Evolutionary conservation across 163 green algal genomes (phyloP), one percentile per base, ranked within the genome.

Genomic region (Volvox carteri): DNA sequence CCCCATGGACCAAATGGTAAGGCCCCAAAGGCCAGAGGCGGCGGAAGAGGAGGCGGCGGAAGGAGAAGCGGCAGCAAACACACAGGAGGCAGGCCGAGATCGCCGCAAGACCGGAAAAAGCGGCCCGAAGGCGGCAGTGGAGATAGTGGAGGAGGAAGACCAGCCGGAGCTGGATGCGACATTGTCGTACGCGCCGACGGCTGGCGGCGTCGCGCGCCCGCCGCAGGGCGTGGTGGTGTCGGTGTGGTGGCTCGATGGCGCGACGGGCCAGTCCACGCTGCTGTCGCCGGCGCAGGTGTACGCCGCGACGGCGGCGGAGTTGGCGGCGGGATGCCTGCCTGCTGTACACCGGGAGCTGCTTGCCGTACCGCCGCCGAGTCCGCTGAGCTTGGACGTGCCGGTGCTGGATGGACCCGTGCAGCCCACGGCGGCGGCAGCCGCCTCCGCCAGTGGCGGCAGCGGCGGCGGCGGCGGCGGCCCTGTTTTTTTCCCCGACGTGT

Each of bases 191-290:
- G 65, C 81, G 9, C 65, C 81, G 2, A 46, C 28, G 11, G 46
- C 23, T 8, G 81, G 81, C 65, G 81, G 33, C 44, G 65, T 73
- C 30, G 5, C 46, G 21, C 81, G 81, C 5, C 21, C 65, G n/a
- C 14, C 65, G 5, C 48, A 33, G 12, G 81, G 81, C 23, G 48
- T 41, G 11, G 81, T 87, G 67, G 81, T 87, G 33, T 50, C 39
- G 9, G 81, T 87, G 46, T 87, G 81, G 81, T 87, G 81, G 81
- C 81, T 87, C n/a, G 81, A 87, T 65, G 65, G 65, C 46, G 48
- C 30, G 14, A 87, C 46, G 21, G 81, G 81, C 1, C 18, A 44
- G 28, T 62, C 65, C 12, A 72, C 67, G 65, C 81, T 70, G 21
- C 81, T 87, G 44, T 87, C 81, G 33, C 81, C 81, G 25, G 81